Base-by-base conservation (phyloP, 2,329 filamentous ascomycete species). In the Teratosphaeria epicoccoides region DNA sequence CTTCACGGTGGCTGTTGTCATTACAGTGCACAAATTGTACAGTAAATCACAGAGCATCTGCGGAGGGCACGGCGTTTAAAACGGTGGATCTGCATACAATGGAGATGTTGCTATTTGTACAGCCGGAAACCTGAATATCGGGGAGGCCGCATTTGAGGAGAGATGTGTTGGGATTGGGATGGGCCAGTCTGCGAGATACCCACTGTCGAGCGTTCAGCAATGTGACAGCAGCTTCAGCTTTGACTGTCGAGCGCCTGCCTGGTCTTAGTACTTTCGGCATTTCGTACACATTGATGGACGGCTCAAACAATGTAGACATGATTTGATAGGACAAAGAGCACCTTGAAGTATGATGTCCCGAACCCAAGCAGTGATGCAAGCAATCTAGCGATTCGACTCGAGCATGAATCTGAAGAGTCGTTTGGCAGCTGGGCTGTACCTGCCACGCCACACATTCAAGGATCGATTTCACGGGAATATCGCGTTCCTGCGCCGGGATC, bases 21-120 rank as follows among this genome's bases (percentile, higher is more conserved):
- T 6, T 17, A 9, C 14, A 40, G 33, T 17, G 33, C n/a, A 40
- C 33, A 20, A 22, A 40, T 28, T 51, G 49, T 51, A 51, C 26
- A 51, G 43, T 51, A 51, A 28, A 47, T 33, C 33, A 40, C 10
- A 40, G n/a, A 40, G 33, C 33, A 40, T 40, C 20, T 17, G n/a
- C 20, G 33, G 33, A 17, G n/a, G n/a, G 14, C 33, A 40, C 14
- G 17, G 33, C 33, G 33, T 40, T 40, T 17, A 17, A 40, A 20
- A 20, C n/a, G 14, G 33, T 17, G n/a, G 33, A 20, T 40, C 33
- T 40, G 33, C n/a, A 9, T 40, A 17, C 3, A 17, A 20, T 2
- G 6, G n/a, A 40, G 6, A 40, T 14, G 33, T 9, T 4, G 33
- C 6, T 4, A 40, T 40, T 20, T 40, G 33, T 40, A 40, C 33